Base-by-base conservation (phyloP, 1,284 basidiomycete genomes). In the Tilletia setariae region DNA sequence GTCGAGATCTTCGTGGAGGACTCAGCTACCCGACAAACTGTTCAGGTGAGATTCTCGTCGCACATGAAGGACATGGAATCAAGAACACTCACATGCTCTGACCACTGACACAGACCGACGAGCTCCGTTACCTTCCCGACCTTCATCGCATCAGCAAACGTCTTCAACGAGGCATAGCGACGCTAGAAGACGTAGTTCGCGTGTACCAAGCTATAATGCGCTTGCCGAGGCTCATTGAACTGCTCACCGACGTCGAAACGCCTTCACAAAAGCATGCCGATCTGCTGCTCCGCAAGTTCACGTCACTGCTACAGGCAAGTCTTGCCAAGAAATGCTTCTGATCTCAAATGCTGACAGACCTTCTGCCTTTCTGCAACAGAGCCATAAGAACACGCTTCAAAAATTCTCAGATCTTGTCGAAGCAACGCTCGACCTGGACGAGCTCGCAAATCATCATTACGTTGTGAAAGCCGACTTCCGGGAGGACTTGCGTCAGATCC, bases 391-490 rank as follows among this genome's bases (percentile, higher is more conserved):
- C 1, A 67, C 70, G 13, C 75, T 82, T 6, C 49, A 66, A 61
- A 81, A 93, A 78, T 94, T 94, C 76, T 86, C 88, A 3, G 92
- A 94, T 76, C 94, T 98, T 90, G 94, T 98, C 2, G 93, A 98
- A 83, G 89, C 92, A 69, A 98, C 95, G 0, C 88, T 98, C 53
- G 96, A 99, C 78, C 87, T 98, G 21, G 89, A 90, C 61, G 90
- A 95, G 75, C 86, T 97, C 8, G 77, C 83, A 85, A 90, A 79
- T 84, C 93, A 98, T 84, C 91, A 91, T 75, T 95, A 90, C 80
- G 90, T 94, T 32, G 94, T 98, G 79, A 94, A 93, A 81, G 90
- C 95, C 0, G 93, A 94, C 70, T 95, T 93, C 75, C 91, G 95
- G 79, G 87, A 88, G 6, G 86, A 87, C 8, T 86, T 99, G 30